Conservation (phyloP, 2,329 filamentous ascomycete genomes). For the Trichoderma sp. region DNA sequence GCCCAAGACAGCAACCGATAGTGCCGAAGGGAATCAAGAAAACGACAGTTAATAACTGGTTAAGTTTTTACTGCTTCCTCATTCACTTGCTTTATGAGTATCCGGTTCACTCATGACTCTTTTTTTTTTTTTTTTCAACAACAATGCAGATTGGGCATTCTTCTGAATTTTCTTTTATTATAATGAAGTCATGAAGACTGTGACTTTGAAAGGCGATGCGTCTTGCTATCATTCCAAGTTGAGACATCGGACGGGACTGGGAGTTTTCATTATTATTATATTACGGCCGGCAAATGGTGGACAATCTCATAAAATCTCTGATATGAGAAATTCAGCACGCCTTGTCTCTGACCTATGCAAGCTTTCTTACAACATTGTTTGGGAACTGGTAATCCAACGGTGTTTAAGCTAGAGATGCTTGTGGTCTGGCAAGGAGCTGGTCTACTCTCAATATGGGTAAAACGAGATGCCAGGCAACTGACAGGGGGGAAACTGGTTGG, state of each 20-base stretch:
- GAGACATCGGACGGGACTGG: slow-evolving; percentile 22
- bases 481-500: slow-evolving; percentile 36
- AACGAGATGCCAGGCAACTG: slow-evolving; percentile 25
- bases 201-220: slow-evolving; percentile 17
- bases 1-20: slow-evolving; percentile 53
- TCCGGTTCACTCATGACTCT: neutral
- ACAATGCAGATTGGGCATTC: slow-evolving; percentile 29
- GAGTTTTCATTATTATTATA: slow-evolving; percentile 22
- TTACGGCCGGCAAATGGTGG: slow-evolving; percentile 25
- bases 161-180: slow-evolving; percentile 27
- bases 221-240: slow-evolving; percentile 20
- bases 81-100: slow-evolving; percentile 6
- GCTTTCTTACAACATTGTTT: neutral
- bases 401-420: slow-evolving; percentile 21
- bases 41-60: slow-evolving; percentile 42
- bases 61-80: slow-evolving; percentile 33
- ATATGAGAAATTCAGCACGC: neutral
- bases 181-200: slow-evolving; percentile 42
- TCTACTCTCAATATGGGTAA: slow-evolving; percentile 29
- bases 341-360: neutral
- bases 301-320: slow-evolving; percentile 2
- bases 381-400: neutral
- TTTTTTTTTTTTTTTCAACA: no score
- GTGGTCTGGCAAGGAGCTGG: slow-evolving; percentile 44
- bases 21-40: slow-evolving; percentile 44